These are phyloP conservation scores for Moniliophthora roreri DNA, from an alignment of 1,284 basidiomycete genomes.

Conservation along the genomic window DNA sequence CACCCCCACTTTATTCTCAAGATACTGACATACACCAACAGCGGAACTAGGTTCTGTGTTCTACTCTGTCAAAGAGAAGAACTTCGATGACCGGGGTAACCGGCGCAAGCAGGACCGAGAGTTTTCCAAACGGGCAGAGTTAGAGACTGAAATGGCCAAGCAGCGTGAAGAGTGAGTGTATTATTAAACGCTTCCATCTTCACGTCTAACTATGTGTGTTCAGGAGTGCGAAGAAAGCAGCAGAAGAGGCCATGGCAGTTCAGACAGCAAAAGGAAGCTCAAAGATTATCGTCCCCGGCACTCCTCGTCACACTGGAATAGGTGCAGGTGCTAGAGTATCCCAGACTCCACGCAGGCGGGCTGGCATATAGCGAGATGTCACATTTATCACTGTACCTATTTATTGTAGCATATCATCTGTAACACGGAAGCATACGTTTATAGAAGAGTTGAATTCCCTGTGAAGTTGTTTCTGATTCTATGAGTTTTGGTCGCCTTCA, in stretches of 20 bases:
- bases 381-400: neutral
- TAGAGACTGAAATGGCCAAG: slow-evolving; percentile 87
- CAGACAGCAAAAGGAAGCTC: slow-evolving; percentile 59
- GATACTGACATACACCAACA: slow-evolving; percentile 26
- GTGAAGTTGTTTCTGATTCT: too few species aligned
- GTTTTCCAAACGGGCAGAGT: slow-evolving; percentile 85
- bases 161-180: slow-evolving; percentile 80
- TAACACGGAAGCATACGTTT: too few species aligned
- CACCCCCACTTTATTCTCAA: neutral
- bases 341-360: slow-evolving; percentile 63
- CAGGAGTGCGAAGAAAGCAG: slow-evolving; percentile 64
- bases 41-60: slow-evolving; percentile 93
- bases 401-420: too few species aligned
- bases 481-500: too few species aligned
- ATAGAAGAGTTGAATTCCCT: too few species aligned
- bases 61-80: slow-evolving; percentile 94
- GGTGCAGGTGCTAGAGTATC: slow-evolving; percentile 62
- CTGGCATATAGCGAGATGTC: slow-evolving; percentile 41
- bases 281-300: slow-evolving; percentile 78
- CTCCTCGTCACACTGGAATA: slow-evolving; percentile 73
- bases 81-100: slow-evolving; percentile 83
- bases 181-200: neutral
- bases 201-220: slow-evolving; percentile 3
- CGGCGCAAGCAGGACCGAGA: slow-evolving; percentile 79
- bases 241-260: slow-evolving; percentile 62